Evolutionary conservation across 2,329 filamentous ascomycete species (phyloP), one percentile per base, ranked within the genome.

Genomic region (Massarina eburnea): DNA sequence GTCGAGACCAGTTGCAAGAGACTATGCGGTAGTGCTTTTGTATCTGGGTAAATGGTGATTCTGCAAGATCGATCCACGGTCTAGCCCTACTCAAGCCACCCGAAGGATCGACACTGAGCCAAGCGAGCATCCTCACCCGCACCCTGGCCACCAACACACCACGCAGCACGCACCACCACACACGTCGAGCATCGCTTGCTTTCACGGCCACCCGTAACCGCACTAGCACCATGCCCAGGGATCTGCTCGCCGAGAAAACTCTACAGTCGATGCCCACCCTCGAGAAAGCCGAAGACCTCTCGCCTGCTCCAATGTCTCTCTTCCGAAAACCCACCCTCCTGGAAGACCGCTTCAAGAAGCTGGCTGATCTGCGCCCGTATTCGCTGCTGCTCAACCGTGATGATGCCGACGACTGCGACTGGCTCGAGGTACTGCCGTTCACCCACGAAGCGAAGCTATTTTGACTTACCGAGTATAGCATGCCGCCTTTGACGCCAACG

Each of bases 361-460:
- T 66, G 54, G 84, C 85, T 58, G 76, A 81, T 40, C 81, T 89
- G 59, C 81, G 88, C 61, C 84, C 89, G 20, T 86, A 88, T 59
- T 80, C 88, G n/a, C 83, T 88, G 41, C 81, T 87, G 21, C 78
- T 96, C 40, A 88, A 82, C 32, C 70, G 80, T 38, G 80, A 79
- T 20, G 84, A 90, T 58, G 66, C 86, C 39, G 82, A 85, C 24
- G 82, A 80, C 55, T 84, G 82, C 65, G 72, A 80, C 50, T 70
- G 70, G 49, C 75, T 85, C 15, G 82, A 86, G 27, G 27, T 30
- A 30, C 12, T 7, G 27, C 27, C 9, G 4, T 14, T 30, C 12
- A 30, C 27, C 5, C 6, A 5, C 4, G 9, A 14, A 30, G 5
- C 27, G 27, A 4, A 8, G n/a, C n/a, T 30, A 8, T 14, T 4